Percentiles rank a stretch among this genome's conserved stretches.
Evolutionary conservation across 164 flowering plant genomes (phyloP).

Genomic region (Nymphaea colorata): DNA sequence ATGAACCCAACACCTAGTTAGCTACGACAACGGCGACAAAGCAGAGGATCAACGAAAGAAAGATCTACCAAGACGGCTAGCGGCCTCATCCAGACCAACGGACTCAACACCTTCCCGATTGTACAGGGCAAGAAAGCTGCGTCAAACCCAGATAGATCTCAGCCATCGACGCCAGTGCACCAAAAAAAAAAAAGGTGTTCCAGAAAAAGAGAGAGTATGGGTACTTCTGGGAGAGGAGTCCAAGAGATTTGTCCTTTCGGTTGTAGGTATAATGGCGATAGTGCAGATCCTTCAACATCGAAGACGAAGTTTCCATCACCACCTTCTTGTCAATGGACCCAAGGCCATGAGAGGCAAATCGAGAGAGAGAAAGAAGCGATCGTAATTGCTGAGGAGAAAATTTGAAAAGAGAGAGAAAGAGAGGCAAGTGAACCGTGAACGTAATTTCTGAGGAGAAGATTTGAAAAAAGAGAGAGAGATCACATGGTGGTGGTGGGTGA

Average conservation of each 20-base stretch:
- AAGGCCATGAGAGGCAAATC: background rate
- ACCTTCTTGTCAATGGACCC: background rate
- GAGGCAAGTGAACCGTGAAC: background rate
- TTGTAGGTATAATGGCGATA: conserved; percentile 34
- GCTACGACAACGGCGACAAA: background rate
- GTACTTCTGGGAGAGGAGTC: conserved; percentile 83
- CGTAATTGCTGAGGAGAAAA: background rate
- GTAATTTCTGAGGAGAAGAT: no score
- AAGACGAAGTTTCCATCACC: background rate
- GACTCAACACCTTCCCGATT: conserved; percentile 56
- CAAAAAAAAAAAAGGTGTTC: no score
- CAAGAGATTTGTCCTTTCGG: conserved; percentile 84
- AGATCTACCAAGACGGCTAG: conserved; percentile 46
- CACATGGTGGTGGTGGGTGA: no score
- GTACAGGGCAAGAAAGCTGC: conserved; percentile 79
- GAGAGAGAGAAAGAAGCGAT: background rate
- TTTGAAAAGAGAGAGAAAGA: background rate
- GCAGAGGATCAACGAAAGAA: background rate
- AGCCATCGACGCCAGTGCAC: background rate
- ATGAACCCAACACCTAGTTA: background rate
- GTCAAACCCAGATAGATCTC: background rate
- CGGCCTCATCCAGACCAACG: conserved; percentile 83
- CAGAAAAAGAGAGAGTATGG: background rate
- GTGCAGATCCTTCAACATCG: conserved; percentile 13
- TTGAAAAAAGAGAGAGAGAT: no score